phyloP scores from a whole-genome alignment of 148 eudicot genomes.

The Fallopia convolvulus region DNA sequence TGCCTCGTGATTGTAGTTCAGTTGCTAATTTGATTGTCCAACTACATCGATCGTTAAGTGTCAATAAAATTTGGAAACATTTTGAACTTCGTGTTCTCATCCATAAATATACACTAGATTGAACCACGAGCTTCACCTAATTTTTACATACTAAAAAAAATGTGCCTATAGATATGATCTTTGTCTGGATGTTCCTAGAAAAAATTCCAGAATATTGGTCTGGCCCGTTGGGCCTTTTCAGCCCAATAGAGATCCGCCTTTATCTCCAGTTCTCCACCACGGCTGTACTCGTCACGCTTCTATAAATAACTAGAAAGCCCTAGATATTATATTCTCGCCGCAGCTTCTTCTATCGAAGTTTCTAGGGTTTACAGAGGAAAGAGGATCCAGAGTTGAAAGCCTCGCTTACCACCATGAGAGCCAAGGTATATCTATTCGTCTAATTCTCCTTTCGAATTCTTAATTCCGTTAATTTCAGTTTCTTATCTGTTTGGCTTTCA shows the following conservation, averaged over 20 bases:
- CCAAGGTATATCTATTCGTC: neutral
- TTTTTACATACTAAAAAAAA: too few species aligned
- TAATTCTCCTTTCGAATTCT: neutral
- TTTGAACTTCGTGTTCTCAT: too few species aligned
- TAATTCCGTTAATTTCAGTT: neutral
- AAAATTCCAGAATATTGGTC: too few species aligned
- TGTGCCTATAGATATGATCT: too few species aligned
- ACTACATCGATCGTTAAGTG: too few species aligned
- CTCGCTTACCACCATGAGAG: constrained; percentile 7
- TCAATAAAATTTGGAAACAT: too few species aligned
- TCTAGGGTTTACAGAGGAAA: neutral
- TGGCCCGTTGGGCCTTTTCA: neutral
- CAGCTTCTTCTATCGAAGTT: neutral
- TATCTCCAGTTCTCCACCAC: neutral
- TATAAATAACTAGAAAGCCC: neutral
- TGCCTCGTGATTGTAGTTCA: too few species aligned
- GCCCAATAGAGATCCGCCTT: neutral
- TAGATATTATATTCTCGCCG: neutral
- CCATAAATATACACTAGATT: too few species aligned
- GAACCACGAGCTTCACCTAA: too few species aligned
- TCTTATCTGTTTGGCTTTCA: neutral
- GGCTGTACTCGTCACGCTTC: neutral
- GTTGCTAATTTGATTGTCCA: too few species aligned
- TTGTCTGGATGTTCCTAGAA: too few species aligned
- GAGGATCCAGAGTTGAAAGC: neutral